Evolutionary conservation across 2,329 filamentous ascomycete genomes (phyloP), one percentile per base, ranked within the genome.

Genomic region (Clarireedia homoeocarpa): DNA sequence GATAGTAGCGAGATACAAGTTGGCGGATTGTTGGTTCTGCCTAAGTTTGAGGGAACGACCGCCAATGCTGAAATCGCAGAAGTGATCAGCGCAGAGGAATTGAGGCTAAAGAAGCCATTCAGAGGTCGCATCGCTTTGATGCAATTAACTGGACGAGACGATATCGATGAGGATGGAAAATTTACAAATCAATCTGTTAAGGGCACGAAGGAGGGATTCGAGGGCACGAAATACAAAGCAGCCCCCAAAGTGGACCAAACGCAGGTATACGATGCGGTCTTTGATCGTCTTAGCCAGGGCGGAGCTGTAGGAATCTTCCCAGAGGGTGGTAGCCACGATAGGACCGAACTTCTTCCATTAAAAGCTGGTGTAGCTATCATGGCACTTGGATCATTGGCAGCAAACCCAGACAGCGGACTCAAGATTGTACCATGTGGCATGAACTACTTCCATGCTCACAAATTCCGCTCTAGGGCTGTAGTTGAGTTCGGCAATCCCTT

Each of bases 361-460:
- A 97, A 97, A 79, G 61, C 94, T 65, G 92, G 92, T 71, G 90
- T 99, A 58, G 94, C 94, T 57, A 94, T 99, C 68, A 99, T 99
- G 92, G 94, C 92, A 12, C 80, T 99, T 38, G 92, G 92, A 40
- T 87, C 94, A 1, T 77, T 97, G 51, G 90, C 89, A 5, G 85
- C 90, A 56, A 84, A 91, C 24, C 58, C 58, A 6, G 80, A 92
- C 61, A 96, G 89, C 68, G 90, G 89, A 30, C 77, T 99, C 59
- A 95, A 91, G 72, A 96, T 99, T 65, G 89, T 99, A 24, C 94
- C 94, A 3, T 91, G 94, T 51, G 92, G 92, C 65, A 96, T 99
- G 92, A 99, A 99, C 73, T 99, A 99, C 73, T 99, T 99, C 74
- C 92, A 97, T 72, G 89, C 92, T 0, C 92, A 99, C 78, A 99